Conservation (phyloP, 257 asterid genomes). For the Solanum appendiculatum region DNA sequence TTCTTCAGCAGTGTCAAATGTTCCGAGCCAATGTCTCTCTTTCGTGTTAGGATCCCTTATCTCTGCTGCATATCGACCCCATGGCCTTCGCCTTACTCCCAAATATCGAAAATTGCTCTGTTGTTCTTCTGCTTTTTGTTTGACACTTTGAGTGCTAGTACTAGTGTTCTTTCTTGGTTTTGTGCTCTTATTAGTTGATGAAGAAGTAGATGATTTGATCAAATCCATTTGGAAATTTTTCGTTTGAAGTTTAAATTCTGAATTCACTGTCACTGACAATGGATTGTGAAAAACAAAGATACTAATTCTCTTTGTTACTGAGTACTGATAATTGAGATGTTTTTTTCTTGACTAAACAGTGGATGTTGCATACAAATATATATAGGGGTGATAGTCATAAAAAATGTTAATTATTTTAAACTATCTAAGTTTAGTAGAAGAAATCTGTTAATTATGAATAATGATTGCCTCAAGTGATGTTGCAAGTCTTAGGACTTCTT, state of each 20-base stretch:
- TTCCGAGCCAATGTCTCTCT: conserved; percentile 85
- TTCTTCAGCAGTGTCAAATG: conserved; percentile 87
- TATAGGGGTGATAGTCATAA: neutral
- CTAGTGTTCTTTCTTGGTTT: neutral
- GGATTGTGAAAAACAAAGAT: neutral
- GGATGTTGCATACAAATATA: neutral
- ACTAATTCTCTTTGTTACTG: neutral
- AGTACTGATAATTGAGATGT: neutral
- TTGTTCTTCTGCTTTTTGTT: conserved; percentile 10
- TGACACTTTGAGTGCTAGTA: neutral
- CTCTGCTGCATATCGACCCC: conserved; percentile 92
- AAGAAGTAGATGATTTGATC: neutral
- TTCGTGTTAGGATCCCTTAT: conserved; percentile 79
- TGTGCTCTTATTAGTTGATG: neutral
- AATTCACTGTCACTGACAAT: neutral
- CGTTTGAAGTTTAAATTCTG: neutral
- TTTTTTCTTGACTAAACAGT: neutral
- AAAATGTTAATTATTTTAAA: neutral
- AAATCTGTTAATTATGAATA: neutral
- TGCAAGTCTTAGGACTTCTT: neutral
- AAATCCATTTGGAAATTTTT: neutral
- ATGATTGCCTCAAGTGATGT: neutral
- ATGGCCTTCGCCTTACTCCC: conserved; percentile 75
- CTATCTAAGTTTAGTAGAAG: neutral
- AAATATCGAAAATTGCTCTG: conserved; percentile 30